Evolutionary conservation across 768 basidiomycete genomes (phyloP), one percentile per base, ranked within the genome.

Genomic region (Pholiota conissans): DNA sequence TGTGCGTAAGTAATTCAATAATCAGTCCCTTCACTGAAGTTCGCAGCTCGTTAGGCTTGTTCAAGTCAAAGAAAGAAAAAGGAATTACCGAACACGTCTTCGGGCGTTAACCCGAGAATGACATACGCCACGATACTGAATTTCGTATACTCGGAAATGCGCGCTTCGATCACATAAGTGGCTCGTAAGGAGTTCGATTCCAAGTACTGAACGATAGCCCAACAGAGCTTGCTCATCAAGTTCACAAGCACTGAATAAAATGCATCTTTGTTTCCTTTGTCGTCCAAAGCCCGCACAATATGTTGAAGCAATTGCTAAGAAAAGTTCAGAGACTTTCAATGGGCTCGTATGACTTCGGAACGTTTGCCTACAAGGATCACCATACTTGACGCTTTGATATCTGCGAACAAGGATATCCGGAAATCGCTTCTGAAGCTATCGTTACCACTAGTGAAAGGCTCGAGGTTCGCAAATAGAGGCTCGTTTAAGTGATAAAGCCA

Each of bases 121-220:
- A 67, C 61, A 64, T 77, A 72, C 13, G 78, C 46, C 16, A 63
- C 55, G 4, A 74, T 56, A 13, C 77, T 62, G 29, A 58, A 67
- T 58, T 55, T 67, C 46, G 69, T 69, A 46, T 68, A 64, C 26
- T 65, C 65, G 35, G 59, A 61, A 10, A 61, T 55, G 11, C 63
- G 55, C 5, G 16, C 52, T 51, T 64, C 63, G 22, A 69, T 51
- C 13, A 52, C 26, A 40, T 56, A 24, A n/a, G 64, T 30, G 6
- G 22, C 9, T 35, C 35, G 29, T 4, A 65, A 51, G 29, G 45
- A 49, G 46, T 65, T 63, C 32, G 50, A 52, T 50, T 67, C 65
- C 42, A 73, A 45, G 29, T 67, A 55, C 47, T 71, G 67, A 28
- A 67, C 35, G 27, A 61, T 60, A 0, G 61, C 64, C 65, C 65